Evolutionary conservation across 495 filamentous ascomycete genomes (phyloP), one percentile per base, ranked within the genome.

Genomic region (Penicilliopsis zonata): DNA sequence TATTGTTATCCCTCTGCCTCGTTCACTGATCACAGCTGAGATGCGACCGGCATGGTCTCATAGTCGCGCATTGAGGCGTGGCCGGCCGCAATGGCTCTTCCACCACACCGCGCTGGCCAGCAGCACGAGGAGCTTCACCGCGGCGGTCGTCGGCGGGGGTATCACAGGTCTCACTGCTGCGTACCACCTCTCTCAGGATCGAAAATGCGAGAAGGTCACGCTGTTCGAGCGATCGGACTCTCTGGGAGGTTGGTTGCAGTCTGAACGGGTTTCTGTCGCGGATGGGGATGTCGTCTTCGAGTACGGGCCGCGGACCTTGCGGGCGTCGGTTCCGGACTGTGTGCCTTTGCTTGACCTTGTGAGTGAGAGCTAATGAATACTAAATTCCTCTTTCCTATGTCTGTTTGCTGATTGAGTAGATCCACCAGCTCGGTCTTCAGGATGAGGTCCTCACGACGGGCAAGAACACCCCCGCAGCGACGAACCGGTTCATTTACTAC

Each of bases 91-190:
- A 36, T 41, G 44, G 33, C 27, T 31, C 6, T 37, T 44, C 25
- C 20, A 31, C 14, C 28, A 42, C 28, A 46, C 45, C 21, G 39
- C 18, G 13, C 36, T 42, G 23, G 24, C 15, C 30, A 12, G 31
- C 26, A 42, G 46, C 28, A 37, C 31, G 20, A 31, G 35, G 24
- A 45, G 50, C 12, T 61, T 61, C 39, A 50, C 72, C 42, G 70
- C 81, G 39, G 86, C 82, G 22, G 67, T 94, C 12, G 54, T 94
- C 9, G 90, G 92, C 21, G 88, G 76, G 34, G 92, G 92, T 31
- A 82, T 99, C 46, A 90, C 88, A 10, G 92, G 92, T 21, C 72
- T 99, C 31, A 72, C 82, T 17, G 68, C 74, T 20, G 87, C 87
- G 13, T 84, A 77, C 57, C 82, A 78, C 49, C 57, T 94, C 10